Evolutionary conservation across 2,329 filamentous ascomycete species (phyloP), one percentile per base, ranked within the genome.

Genomic region (Bipolaris sorokiniana): DNA sequence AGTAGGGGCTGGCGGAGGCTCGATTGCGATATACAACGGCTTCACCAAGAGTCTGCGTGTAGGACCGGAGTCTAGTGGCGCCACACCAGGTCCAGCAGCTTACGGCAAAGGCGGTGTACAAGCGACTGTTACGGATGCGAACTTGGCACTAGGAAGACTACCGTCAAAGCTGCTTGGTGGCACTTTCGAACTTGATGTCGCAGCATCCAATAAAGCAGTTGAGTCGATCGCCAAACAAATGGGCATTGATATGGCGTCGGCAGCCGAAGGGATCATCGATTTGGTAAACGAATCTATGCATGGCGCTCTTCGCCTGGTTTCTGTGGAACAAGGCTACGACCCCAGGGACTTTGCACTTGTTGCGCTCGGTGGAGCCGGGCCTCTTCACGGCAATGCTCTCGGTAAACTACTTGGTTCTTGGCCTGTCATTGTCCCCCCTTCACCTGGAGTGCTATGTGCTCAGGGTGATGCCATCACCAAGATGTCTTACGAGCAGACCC

Each of bases 211-310:
- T 9, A 49, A 67, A 0, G 79, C 80, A 5, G 76, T 83, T 0
- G 72, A 79, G 48, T 71, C 68, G 1, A 75, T 83, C 26, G 81
- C 80, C 1, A 72, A 74, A 9, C 77, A 80, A 49, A 82, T 83
- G 77, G 76, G 75, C n/a, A 73, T 82, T 18, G 68, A 76, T 1
- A 65, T 75, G 1, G 71, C 72, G 1, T 69, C 80, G 31, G 77
- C 80, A 0, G 81, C 81, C 0, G 79, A 82, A 63, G 80, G 79
- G 23, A 82, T 83, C 41, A 77, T 83, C 46, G 76, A 81, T 44
- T 63, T 83, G 2, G 78, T 81, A 34, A 83, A 83, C 51, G 81
- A 83, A 63, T 79, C 79, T 6, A 83, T 83, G 76, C 80, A 83
- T 54, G 81, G 81, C 3, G 81, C 81, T 11, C 67, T 83, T 26